Evolutionary conservation across 1,284 basidiomycete genomes (phyloP), one percentile per base, ranked within the genome.

Genomic region (Mycena citricolor): DNA sequence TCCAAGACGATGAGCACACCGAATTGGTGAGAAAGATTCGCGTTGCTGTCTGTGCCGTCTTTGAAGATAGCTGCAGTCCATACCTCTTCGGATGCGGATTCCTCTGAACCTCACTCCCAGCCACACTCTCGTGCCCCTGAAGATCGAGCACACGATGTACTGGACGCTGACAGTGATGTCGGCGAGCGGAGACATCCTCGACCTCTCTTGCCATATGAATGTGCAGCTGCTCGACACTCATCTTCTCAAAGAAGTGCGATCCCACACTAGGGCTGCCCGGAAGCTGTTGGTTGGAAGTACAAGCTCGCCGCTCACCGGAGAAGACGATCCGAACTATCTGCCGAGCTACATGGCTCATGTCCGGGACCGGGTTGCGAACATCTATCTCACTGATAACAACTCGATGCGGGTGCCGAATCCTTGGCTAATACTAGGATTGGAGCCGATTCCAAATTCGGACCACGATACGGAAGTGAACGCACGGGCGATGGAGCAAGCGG

Each of bases 261-360:
- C 74, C 1, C 76, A 81, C 17, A 86, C 89, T 4, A 73, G 81
- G 20, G 74, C 74, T 8, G 89, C 90, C 0, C 78, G 91, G 19
- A 78, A 83, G 40, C 57, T 75, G 38, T 64, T 79, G 38, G 60
- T 79, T 19, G 67, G 63, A 8, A 62, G 59, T 7, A 43, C 59
- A 2, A 69, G 68, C 32, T 52, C 53, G 13, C 57, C 60, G 7
- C 42, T 42, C 12, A 46, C 65, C 1, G 70, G 74, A 24, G 64
- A 71, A 7, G 76, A 80, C 39, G 78, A 76, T 17, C 86, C 84
- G 31, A 67, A 76, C 46, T 86, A 91, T 58, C 75, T 93, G 11
- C 93, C 90, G 0, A 88, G 85, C 51, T 95, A 95, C 64, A 77
- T 73, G 17, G 81, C 89, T 38, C 92, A 97, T 63, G 81, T 95